A percentile compares a stretch with the other conserved stretches of the same genome.
phyloP scores from a whole-genome alignment of 2,329 filamentous ascomycete species.

The Fusarium avenaceum region DNA sequence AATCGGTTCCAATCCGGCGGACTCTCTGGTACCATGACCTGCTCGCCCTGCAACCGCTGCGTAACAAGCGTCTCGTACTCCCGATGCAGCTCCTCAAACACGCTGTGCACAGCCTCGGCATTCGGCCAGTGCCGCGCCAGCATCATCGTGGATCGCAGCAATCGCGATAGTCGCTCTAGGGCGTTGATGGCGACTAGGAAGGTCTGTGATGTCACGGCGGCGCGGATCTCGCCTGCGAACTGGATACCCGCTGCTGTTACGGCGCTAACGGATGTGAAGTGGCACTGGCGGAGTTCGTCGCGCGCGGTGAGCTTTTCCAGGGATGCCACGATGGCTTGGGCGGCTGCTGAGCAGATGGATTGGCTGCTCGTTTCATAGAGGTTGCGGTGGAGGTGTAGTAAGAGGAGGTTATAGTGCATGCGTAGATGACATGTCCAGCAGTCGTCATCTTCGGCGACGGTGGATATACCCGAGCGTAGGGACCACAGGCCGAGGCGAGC shows the following conservation, averaged over 20 bases:
- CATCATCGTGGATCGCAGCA: constrained; percentile 34
- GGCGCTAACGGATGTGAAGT: constrained; percentile 46
- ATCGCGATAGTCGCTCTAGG: constrained; percentile 35
- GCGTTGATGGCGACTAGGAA: constrained; percentile 45
- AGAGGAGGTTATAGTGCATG: constrained; percentile 47
- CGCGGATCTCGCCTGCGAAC: constrained; percentile 44
- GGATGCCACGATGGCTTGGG: constrained; percentile 43
- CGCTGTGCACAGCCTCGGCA: constrained; percentile 46
- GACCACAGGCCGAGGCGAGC: constrained; percentile 46
- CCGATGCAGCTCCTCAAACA: constrained; percentile 45
- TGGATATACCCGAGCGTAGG: constrained; percentile 44
- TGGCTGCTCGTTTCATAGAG: constrained; percentile 35
- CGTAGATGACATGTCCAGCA: constrained; percentile 43
- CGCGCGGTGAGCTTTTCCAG: constrained; percentile 41
- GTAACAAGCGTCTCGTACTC: constrained; percentile 46
- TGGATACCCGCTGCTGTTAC: constrained; percentile 46
- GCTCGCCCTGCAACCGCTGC: constrained; percentile 43
- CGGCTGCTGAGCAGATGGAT: constrained; percentile 46
- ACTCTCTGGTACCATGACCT: constrained; percentile 44
- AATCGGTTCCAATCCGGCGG: constrained; percentile 46
- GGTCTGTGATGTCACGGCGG: constrained; percentile 33
- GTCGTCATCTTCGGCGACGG: constrained; percentile 40
- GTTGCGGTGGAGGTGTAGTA: constrained; percentile 45
- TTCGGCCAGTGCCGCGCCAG: constrained; percentile 45
- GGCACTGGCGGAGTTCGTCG: constrained; percentile 42